Evolutionary conservation across 495 filamentous ascomycete genomes (phyloP).

Genomic region (Aspergillus ellipticus): DNA sequence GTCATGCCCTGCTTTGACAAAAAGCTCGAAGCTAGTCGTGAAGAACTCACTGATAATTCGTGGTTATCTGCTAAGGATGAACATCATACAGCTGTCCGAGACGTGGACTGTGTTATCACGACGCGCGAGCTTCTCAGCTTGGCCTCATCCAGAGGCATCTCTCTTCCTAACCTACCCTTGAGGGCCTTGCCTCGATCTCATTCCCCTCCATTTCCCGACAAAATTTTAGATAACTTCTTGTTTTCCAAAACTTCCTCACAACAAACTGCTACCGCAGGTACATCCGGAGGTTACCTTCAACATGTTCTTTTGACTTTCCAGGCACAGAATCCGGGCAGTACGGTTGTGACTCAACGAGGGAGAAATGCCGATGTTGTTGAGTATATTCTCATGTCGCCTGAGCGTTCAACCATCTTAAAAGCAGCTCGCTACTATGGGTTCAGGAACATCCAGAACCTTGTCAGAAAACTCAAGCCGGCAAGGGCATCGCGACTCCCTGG

Average conservation of each 20-base stretch:
- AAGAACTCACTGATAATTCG: conserved; percentile 78
- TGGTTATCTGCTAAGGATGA: conserved; percentile 51
- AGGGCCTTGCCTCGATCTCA: conserved; percentile 39
- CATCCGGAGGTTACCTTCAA: conserved; percentile 85
- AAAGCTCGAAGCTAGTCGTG: conserved; percentile 91
- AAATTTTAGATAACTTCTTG: conserved; percentile 63
- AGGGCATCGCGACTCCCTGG: conserved; percentile 73
- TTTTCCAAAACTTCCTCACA: conserved; percentile 40
- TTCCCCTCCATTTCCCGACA: conserved; percentile 61
- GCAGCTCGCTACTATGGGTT: conserved; percentile 94
- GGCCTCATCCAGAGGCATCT: conserved; percentile 70
- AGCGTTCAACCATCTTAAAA: conserved; percentile 62
- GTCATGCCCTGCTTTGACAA: conserved; percentile 99
- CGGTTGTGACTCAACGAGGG: conserved; percentile 65
- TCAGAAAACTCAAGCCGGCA: conserved; percentile 80
- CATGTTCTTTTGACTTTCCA: conserved; percentile 73
- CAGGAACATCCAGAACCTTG: conserved; percentile 95
- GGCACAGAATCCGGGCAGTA: conserved; percentile 61
- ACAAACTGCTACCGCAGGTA: conserved; percentile 52
- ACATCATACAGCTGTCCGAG: conserved; percentile 58
- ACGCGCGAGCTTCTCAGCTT: conserved; percentile 87
- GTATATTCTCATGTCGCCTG: conserved; percentile 57
- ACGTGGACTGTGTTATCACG: conserved; percentile 97
- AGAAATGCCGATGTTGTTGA: conserved; percentile 90
- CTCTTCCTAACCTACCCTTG: conserved; percentile 65